Evolutionary conservation across 75 land plant species (phyloP), one percentile per base, ranked within the genome.

Genomic region (Adiantum capillusveneris): DNA sequence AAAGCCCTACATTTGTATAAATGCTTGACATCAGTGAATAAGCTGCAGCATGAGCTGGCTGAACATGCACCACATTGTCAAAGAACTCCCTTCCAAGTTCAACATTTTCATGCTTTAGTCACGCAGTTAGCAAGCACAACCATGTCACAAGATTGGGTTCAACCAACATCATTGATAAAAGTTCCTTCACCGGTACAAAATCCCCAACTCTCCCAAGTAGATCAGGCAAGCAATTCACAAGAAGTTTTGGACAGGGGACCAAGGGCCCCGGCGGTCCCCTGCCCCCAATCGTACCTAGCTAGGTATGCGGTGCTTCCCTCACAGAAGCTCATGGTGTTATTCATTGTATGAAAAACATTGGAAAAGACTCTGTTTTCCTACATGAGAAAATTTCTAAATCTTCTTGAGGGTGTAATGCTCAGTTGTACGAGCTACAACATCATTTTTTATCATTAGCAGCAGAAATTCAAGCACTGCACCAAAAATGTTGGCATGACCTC

Each of bases 401-500:
- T n/a, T n/a, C n/a, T n/a, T n/a, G n/a, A n/a, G n/a, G n/a, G n/a
- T n/a, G 14, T 46, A 46, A 14, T 46, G 50, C 14, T 46, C 50
- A n/a, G 22, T 46, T 21, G 6, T 46, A 5, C 12, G 50, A 2
- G 5, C 50, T 6, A 46, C 22, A 2, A 5, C 50, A 46, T 46
- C 3, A 21, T 46, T 14, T 6, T 2, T 5, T 2, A 5, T 46
- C 50, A 46, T 46, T n/a, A 21, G 14, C 22, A 21, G 5, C 12
- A 46, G 22, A 46, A 6, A 46, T 46, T n/a, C 18, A 18, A 21
- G 3, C 6, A 14, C 18, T 21, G 22, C 14, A 18, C 14, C 50
- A 6, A 46, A 6, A 6, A 34, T 34, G 9, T 34, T 34, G 37
- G 53, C 75, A 74, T 26, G 55, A 26, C 55, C 11, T 29, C 67